Percentiles rank a stretch among this genome's conserved stretches.
These are phyloP conservation scores for Penicillium concentricum DNA, from an alignment of 2,329 filamentous ascomycete species.

Conservation along the genomic window DNA sequence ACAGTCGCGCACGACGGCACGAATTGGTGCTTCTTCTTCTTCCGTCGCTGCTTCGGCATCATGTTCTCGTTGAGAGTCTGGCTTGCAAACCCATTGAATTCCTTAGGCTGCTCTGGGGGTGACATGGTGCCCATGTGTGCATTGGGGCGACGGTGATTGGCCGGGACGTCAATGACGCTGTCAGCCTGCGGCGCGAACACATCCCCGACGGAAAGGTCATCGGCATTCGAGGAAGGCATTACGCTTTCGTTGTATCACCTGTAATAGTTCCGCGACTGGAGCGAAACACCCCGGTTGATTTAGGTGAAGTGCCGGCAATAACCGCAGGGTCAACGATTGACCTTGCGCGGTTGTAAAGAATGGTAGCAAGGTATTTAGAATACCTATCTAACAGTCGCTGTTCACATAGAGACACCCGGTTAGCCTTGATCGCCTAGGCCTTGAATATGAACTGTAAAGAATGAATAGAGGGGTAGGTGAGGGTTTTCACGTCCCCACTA, in stretches of 20 bases:
- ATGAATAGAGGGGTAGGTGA: constrained; percentile 21
- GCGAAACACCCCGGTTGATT: neutral
- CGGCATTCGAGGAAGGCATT: constrained; percentile 27
- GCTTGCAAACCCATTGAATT: constrained; percentile 29
- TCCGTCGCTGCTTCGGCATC: constrained; percentile 33
- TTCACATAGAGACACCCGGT: constrained; percentile 2
- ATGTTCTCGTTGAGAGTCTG: constrained; percentile 29
- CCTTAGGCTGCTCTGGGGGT: constrained; percentile 18
- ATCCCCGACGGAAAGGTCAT: constrained; percentile 41
- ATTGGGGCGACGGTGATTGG: constrained; percentile 23
- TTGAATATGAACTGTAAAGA: neutral
- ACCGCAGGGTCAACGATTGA: constrained; percentile 10
- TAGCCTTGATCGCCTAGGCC: constrained; percentile 11
- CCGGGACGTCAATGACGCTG: constrained; percentile 23
- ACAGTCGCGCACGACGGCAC: constrained; percentile 39
- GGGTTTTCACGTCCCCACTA: constrained; percentile 20
- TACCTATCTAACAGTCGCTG: constrained; percentile 13
- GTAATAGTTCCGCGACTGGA: neutral
- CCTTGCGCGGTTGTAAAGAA: constrained; percentile 6
- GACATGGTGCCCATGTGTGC: constrained; percentile 30
- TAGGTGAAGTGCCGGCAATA: constrained; percentile 2
- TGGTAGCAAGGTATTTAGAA: constrained; percentile 17
- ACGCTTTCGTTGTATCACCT: neutral
- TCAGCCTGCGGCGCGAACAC: constrained; percentile 42
- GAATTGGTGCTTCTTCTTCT: constrained; percentile 42